These are phyloP conservation scores for Micromonas pusilla DNA, from an alignment of 139 green algal genomes.

Conservation along the genomic window DNA sequence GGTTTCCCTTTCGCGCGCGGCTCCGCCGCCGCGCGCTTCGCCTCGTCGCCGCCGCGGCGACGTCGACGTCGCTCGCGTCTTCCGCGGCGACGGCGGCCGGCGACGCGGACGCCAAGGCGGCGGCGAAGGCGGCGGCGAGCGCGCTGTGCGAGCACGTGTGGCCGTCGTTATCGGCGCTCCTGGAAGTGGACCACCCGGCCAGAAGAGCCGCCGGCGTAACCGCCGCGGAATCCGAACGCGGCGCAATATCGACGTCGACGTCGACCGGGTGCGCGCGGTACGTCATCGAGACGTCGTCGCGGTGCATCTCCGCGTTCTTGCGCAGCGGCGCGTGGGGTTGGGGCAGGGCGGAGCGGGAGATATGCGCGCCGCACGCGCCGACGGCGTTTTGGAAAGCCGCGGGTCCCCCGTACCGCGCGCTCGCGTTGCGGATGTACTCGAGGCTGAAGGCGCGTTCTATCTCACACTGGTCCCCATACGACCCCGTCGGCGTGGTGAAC, in stretches of 20 bases:
- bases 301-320: not conserved
- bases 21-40: not conserved
- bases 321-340: not conserved
- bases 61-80: not conserved
- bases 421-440: conserved; percentile 8
- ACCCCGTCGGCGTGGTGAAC: no score
- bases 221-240: no score
- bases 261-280: not conserved
- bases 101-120: not conserved
- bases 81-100: not conserved
- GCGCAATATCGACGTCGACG: not conserved
- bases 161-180: not conserved
- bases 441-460: no score
- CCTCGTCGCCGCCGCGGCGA: not conserved
- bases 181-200: not conserved
- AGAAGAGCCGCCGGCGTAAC: not conserved
- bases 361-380: not conserved
- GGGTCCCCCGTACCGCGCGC: not conserved
- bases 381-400: not conserved
- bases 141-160: not conserved
- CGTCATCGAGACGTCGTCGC: not conserved
- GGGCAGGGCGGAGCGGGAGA: not conserved
- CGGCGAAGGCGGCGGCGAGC: not conserved
- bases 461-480: no score
- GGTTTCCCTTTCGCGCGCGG: not conserved